phyloP scores from a whole-genome alignment of 768 basidiomycete species.

The Lentinula sp. region DNA sequence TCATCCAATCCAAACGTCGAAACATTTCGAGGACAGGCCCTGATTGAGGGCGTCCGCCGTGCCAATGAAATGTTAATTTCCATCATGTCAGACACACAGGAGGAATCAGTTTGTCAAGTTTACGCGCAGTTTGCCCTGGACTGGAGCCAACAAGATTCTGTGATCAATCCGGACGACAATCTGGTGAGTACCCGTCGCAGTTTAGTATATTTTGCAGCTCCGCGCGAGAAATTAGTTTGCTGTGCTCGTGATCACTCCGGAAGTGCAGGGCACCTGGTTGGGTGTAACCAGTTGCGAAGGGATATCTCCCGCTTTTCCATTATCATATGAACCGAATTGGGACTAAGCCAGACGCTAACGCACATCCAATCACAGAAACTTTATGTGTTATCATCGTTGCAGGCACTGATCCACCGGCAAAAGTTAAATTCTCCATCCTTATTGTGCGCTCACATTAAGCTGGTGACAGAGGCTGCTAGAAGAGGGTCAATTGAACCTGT shows the following conservation, averaged over 20 bases:
- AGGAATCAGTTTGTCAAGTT: slow-evolving; percentile 23
- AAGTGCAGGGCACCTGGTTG: neutral
- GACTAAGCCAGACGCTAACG: neutral
- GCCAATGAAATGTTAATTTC: slow-evolving; percentile 31
- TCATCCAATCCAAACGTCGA: slow-evolving; percentile 3
- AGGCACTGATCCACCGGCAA: slow-evolving; percentile 21
- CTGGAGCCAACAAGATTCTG: slow-evolving; percentile 23
- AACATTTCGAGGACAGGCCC: slow-evolving; percentile 19
- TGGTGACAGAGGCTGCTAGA: slow-evolving; percentile 15
- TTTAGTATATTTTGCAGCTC: neutral
- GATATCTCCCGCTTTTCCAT: neutral
- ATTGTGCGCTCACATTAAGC: slow-evolving; percentile 23
- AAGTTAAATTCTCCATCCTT: slow-evolving; percentile 20
- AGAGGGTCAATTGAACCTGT: slow-evolving; percentile 14
- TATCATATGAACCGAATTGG: neutral
- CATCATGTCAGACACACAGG: slow-evolving; percentile 13
- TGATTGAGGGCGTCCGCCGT: slow-evolving; percentile 30
- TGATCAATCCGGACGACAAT: slow-evolving; percentile 37
- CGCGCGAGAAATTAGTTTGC: neutral
- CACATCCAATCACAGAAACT: slow-evolving; percentile 35
- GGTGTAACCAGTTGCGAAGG: neutral
- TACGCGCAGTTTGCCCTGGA: slow-evolving; percentile 52
- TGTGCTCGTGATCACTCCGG: neutral
- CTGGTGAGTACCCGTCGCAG: slow-evolving; percentile 29
- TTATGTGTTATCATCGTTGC: slow-evolving; percentile 46